Percentiles rank a stretch among this genome's conserved stretches.
Conservation (phyloP, 2,329 filamentous ascomycete species). For the Cladophialophora yegresii region DNA sequence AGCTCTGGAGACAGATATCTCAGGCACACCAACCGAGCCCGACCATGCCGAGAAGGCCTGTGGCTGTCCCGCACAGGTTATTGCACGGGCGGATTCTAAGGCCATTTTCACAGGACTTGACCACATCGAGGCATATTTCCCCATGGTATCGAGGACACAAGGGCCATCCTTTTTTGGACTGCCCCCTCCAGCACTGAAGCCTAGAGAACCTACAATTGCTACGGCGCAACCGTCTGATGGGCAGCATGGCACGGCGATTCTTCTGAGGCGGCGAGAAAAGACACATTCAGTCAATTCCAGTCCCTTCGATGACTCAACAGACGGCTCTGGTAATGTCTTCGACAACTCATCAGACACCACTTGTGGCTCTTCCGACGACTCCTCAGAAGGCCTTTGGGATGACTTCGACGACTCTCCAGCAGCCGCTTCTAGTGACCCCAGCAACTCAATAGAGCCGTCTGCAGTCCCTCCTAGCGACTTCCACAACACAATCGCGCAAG, state of each 20-base stretch:
- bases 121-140: conserved; percentile 21
- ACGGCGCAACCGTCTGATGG: background rate
- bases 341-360: background rate
- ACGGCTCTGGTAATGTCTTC: background rate
- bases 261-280: too few species aligned
- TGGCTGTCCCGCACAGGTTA: conserved; percentile 15
- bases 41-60: background rate
- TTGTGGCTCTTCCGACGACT: background rate
- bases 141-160: conserved; percentile 23
- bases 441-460: background rate
- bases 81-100: conserved; percentile 5
- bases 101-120: conserved; percentile 21
- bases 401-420: background rate
- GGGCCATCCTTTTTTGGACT: conserved; percentile 22
- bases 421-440: too few species aligned
- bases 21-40: background rate
- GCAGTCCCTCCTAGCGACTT: background rate
- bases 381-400: background rate
- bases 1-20: background rate
- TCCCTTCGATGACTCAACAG: background rate
- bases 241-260: too few species aligned
- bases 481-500: background rate
- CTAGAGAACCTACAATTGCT: background rate
- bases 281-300: too few species aligned
- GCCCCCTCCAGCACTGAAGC: conserved; percentile 6